phyloP scores from a whole-genome alignment of 176 grass and related monocot species.

The Raddia guianensis region DNA sequence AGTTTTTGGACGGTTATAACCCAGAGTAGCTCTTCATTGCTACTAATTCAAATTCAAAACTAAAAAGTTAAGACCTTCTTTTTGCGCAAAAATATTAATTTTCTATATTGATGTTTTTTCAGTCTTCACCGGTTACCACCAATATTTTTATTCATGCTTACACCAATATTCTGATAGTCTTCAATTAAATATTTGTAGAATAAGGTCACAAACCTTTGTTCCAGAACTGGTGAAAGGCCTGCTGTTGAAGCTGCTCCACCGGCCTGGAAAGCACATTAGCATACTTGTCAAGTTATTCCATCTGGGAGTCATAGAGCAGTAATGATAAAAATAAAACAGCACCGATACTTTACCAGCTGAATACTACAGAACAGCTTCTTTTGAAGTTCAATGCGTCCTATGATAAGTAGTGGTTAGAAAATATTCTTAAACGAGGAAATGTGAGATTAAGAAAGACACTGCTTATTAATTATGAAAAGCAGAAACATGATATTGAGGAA shows the following conservation, averaged over 20 bases:
- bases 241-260: conserved; percentile 78
- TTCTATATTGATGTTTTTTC: too few species aligned
- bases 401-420: conserved; percentile 36
- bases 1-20: too few species aligned
- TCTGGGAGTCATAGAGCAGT: conserved; percentile 2
- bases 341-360: conserved; percentile 70
- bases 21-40: too few species aligned
- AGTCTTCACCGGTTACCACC: too few species aligned
- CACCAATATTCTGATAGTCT: conserved; percentile 11
- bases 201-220: conserved; percentile 72
- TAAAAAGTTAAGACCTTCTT: too few species aligned
- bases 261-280: conserved; percentile 55
- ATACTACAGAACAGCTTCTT: conserved; percentile 97
- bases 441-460: conserved; percentile 36
- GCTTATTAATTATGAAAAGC: conserved; percentile 65
- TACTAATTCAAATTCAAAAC: too few species aligned
- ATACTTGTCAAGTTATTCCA: conserved; percentile 8
- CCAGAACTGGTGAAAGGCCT: conserved; percentile 77
- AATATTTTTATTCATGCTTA: neutral
- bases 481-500: conserved; percentile 36
- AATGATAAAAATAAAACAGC: conserved; percentile 38
- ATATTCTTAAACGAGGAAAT: conserved; percentile 18
- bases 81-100: too few species aligned
- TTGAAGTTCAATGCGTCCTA: conserved; percentile 91
- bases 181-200: neutral